Evolutionary conservation across 2,329 filamentous ascomycete genomes (phyloP), one percentile per base, ranked within the genome.

Genomic region (Colletotrichum viniferum): DNA sequence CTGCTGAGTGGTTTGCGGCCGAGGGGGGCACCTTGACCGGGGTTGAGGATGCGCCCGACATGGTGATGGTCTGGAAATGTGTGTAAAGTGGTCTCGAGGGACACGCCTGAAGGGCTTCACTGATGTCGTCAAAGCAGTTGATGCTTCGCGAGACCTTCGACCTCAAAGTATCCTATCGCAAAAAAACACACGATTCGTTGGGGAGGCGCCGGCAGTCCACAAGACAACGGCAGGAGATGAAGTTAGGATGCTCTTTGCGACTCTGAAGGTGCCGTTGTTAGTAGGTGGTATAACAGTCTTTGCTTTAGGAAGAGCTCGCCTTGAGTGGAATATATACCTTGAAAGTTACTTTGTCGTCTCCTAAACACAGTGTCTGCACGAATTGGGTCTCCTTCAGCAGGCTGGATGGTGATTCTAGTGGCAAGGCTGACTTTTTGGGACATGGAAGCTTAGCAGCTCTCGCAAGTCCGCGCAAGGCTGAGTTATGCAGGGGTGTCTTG

Each of bases 21-120:
- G 89, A 88, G 8, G 89, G 84, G 16, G 92, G 90, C 64, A 93
- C 90, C 81, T 92, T 92, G 79, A 92, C 90, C 6, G 91, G 90
- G 26, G 90, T 90, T 34, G 90, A 86, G 43, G 89, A 85, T 69
- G 80, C 69, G 64, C 80, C 81, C 76, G 87, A 86, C 87, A 89
- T 88, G 72, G 58, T 81, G 77, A 61, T 64, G 65, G 38, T 65
- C 36, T 36, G 61, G 24, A 56, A 34, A 52, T 43, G 48, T 55
- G 60, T 30, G 69, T 7, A 24, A 24, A 62, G 62, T 30, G 18
- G 55, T 21, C 36, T 62, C 26, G 12, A 32, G n/a, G 21, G 30
- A 7, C 24, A 8, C 38, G 60, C 61, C 34, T 66, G n/a, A 13
- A 26, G 16, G 28, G 63, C 30, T 66, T 56, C 55, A 56, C 28